A percentile compares a stretch with the other conserved stretches of the same genome.
Evolutionary conservation across 768 basidiomycete species (phyloP).

Genomic region (Kwoniella newhampshirensis): DNA sequence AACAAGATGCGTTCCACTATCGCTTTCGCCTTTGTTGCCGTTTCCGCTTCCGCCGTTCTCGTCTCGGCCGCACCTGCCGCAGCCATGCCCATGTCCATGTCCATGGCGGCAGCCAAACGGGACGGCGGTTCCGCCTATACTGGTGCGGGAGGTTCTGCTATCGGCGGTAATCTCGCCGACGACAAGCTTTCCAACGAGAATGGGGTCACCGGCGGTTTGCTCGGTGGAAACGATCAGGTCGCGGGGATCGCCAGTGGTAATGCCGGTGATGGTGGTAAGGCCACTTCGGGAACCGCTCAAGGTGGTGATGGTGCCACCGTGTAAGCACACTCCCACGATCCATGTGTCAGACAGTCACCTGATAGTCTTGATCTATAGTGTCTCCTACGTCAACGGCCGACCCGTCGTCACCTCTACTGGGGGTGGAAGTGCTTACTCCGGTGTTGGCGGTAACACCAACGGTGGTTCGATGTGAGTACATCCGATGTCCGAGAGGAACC

Average conservation of each 20-base stretch:
- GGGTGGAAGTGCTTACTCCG: constrained; percentile 40
- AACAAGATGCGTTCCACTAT: constrained; percentile 39
- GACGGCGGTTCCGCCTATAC: constrained; percentile 43
- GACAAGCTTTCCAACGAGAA: constrained; percentile 22
- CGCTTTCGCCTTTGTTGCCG: constrained; percentile 26
- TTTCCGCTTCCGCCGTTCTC: constrained; percentile 19
- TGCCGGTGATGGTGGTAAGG: constrained; percentile 43
- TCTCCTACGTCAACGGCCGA: constrained; percentile 22
- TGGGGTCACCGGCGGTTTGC: constrained; percentile 6
- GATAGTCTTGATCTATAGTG: neutral
- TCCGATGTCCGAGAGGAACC: neutral
- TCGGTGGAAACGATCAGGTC: constrained; percentile 9
- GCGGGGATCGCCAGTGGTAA: constrained; percentile 28
- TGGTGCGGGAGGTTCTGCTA: constrained; percentile 37
- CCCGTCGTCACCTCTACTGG: constrained; percentile 23
- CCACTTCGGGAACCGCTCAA: constrained; percentile 33
- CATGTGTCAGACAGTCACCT: neutral
- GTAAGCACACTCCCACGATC: constrained; percentile 7
- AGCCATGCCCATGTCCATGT: constrained; percentile 11
- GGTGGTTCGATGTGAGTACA: constrained; percentile 37
- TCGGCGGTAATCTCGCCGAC: constrained; percentile 29
- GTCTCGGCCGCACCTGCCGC: constrained; percentile 34
- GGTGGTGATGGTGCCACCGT: constrained; percentile 27
- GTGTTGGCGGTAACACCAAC: constrained; percentile 42
- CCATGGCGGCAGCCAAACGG: neutral